Evolutionary conservation across 192 early-diverging fungal genomes (phyloP).

Genomic region (Allomyces javanicus): DNA sequence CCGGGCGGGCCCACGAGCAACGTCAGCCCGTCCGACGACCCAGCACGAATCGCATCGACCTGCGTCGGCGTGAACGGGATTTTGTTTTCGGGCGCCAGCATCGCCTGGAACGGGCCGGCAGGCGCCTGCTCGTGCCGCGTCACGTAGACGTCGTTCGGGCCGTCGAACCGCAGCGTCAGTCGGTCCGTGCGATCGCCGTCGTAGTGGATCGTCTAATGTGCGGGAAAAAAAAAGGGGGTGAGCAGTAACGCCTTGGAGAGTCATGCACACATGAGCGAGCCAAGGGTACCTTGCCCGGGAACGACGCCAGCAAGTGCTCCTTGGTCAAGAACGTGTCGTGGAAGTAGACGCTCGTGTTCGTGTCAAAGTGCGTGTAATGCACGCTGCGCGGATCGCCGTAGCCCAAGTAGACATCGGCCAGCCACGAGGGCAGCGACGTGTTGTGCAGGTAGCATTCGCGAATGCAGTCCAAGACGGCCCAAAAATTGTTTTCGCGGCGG

Average conservation of each 20-base stretch:
- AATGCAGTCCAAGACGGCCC: slow-evolving; percentile 72
- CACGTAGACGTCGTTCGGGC: too few species aligned
- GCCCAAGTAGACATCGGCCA: slow-evolving; percentile 79
- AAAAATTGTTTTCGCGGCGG: slow-evolving; percentile 85
- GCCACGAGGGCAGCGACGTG: slow-evolving; percentile 72
- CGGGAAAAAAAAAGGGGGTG: too few species aligned
- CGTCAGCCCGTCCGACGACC: slow-evolving; percentile 66
- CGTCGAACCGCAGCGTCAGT: too few species aligned
- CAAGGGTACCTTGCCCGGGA: slow-evolving; percentile 29
- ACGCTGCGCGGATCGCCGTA: slow-evolving; percentile 80
- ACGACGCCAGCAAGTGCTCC: slow-evolving; percentile 49
- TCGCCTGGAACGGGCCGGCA: too few species aligned
- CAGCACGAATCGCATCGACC: slow-evolving; percentile 71
- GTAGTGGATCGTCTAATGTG: background rate
- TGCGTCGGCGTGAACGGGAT: slow-evolving; percentile 73
- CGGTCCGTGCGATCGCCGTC: background rate
- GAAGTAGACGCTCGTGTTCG: slow-evolving; percentile 43
- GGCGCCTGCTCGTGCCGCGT: too few species aligned
- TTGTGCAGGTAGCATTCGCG: slow-evolving; percentile 73
- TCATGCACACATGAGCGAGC: background rate
- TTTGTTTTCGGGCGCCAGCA: slow-evolving; percentile 23
- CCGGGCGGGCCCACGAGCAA: slow-evolving; percentile 95
- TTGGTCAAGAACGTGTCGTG: slow-evolving; percentile 73
- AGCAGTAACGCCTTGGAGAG: too few species aligned
- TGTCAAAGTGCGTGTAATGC: slow-evolving; percentile 35